Base-by-base conservation (phyloP, 345 rosid species). In the Murraya paniculata region DNA sequence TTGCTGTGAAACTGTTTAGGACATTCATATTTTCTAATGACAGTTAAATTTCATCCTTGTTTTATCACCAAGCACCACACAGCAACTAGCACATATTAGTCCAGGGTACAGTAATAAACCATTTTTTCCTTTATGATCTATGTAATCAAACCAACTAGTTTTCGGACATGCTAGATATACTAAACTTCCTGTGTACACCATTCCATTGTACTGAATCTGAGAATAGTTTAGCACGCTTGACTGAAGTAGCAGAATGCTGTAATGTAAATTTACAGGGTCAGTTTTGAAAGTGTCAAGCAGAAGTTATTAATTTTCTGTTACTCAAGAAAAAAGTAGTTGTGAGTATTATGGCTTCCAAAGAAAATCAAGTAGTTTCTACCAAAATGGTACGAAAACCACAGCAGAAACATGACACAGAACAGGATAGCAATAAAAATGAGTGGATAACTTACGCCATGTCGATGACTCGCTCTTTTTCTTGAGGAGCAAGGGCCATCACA, bases 401-500 rank as follows among this genome's bases (percentile, higher is more conserved):
- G 18, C 27, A 19, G 8, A 9, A 71, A 36, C 7, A 36, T 57
- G 53, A 35, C 31, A 9, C 48, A 35, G 11, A 58, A 36, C 3
- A 71, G 64, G 68, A 59, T n/a, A 36, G 2, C 66, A 41, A 36
- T 19, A 56, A 24, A 64, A 59, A 69, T 41, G n/a, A 57, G 1
- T 57, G 31, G 64, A 53, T 75, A 75, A 87, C 99, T 92, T 88
- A 95, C 97, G 99, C 99, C 92, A 96, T 89, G 80, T 96, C 99
- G 72, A 96, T 88, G 72, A 96, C 76, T 56, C 94, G 87, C 76
- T 96, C 99, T 76, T 89, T 94, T 78, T 96, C 99, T 81, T 89
- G 91, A 73, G 99, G 98, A 64, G 98, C 99, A 84, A 96, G 98
- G 79, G 98, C 97, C 99, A 96, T 94, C 75, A 96, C 97, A 38